Evolutionary conservation across 1,284 basidiomycete genomes (phyloP).

Genomic region (Apiotrichum gamsii): DNA sequence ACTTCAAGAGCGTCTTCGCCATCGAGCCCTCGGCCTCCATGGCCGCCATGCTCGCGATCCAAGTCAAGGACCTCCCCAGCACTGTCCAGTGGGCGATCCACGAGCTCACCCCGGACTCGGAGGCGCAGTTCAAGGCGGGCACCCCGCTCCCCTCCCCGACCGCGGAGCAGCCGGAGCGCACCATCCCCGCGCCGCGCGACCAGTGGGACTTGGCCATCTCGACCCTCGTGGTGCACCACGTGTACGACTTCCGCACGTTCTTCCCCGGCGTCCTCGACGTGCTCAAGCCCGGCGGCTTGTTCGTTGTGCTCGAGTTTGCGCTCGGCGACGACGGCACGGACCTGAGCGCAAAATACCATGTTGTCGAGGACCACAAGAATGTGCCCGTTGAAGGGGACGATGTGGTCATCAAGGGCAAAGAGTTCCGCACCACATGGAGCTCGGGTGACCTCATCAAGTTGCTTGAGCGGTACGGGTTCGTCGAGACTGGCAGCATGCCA

Average conservation of each 20-base stretch:
- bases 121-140: constrained; percentile 4
- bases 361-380: neutral
- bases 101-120: constrained; percentile 17
- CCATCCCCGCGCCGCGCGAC: constrained; percentile 13
- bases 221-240: constrained; percentile 38
- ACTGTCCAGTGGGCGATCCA: constrained; percentile 16
- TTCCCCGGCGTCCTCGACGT: constrained; percentile 7
- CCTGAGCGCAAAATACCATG: constrained; percentile 2
- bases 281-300: constrained; percentile 12
- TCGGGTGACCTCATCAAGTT: neutral
- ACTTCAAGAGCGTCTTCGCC: constrained; percentile 29
- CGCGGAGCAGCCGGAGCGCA: constrained; percentile 11
- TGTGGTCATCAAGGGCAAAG: constrained; percentile 1
- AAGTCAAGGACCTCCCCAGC: constrained; percentile 1
- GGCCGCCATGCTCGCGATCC: constrained; percentile 19
- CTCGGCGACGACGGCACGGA: constrained; percentile 12
- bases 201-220: constrained; percentile 29
- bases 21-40: constrained; percentile 34
- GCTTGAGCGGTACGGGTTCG: constrained; percentile 19
- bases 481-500: constrained; percentile 20
- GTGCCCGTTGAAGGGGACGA: constrained; percentile 6
- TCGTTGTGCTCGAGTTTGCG: constrained; percentile 16
- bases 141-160: constrained; percentile 21
- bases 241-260: constrained; percentile 13
- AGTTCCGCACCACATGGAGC: constrained; percentile 14